Conservation (phyloP, 169 alveolate species). For the Theileria parva region DNA sequence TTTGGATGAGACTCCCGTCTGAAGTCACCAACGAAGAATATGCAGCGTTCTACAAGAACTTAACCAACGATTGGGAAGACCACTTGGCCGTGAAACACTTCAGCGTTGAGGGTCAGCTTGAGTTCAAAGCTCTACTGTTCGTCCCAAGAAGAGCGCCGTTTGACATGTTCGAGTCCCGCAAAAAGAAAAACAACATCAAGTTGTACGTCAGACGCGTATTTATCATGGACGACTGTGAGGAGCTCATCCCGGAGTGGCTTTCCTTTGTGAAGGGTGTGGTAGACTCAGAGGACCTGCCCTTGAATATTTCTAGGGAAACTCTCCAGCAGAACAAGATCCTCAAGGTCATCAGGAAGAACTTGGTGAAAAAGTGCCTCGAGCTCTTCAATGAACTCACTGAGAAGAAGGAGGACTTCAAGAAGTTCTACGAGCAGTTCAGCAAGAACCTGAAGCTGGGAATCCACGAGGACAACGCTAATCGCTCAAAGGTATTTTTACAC, state of each 20-base stretch:
- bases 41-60: constrained; percentile 96
- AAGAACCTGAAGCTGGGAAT: constrained; percentile 98
- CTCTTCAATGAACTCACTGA: constrained; percentile 96
- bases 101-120: constrained; percentile 98
- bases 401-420: constrained; percentile 98
- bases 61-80: constrained; percentile 99
- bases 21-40: constrained; percentile 99
- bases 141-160: constrained; percentile 99
- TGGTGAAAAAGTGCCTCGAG: constrained; percentile 98
- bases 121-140: constrained; percentile 98
- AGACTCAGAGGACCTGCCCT: constrained; percentile 99
- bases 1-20: constrained; percentile 99
- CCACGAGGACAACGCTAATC: constrained; percentile 97
- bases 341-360: constrained; percentile 96
- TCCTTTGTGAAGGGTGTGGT: constrained; percentile 99
- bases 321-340: constrained; percentile 98
- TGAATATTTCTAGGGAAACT: constrained; percentile 97
- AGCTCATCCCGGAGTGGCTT: constrained; percentile 99
- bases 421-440: constrained; percentile 99
- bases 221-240: constrained; percentile 99
- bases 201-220: constrained; percentile 99
- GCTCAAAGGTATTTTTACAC: constrained; percentile 84
- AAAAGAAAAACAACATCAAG: constrained; percentile 98
- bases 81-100: constrained; percentile 97
- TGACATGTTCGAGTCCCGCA: constrained; percentile 98